phyloP scores from a whole-genome alignment of 306 rosid species.

The Cicer pinnatifidum region DNA sequence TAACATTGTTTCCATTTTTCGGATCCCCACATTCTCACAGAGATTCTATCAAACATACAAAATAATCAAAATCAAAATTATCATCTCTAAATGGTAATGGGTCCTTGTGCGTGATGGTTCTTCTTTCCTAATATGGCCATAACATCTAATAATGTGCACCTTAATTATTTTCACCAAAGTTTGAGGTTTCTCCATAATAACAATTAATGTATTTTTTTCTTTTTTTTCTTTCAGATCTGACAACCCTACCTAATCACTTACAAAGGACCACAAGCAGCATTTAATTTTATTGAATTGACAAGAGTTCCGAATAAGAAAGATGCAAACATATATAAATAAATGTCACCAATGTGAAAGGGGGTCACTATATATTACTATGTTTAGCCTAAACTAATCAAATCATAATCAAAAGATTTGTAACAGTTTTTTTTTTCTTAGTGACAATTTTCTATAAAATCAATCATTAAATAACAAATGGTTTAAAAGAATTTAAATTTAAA shows the following conservation, averaged over 20 bases:
- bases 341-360: conserved; percentile 2
- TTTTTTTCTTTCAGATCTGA: conserved; percentile 20
- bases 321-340: conserved; percentile 24
- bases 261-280: conserved; percentile 44
- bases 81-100: not conserved
- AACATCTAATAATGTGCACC: not conserved
- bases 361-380: not conserved
- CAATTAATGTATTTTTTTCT: not conserved
- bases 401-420: not conserved
- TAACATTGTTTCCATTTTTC: too few species aligned
- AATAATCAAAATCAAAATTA: too few species aligned
- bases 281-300: conserved; percentile 29
- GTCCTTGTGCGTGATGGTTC: not conserved
- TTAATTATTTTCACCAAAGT: conserved; percentile 15
- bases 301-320: conserved; percentile 2
- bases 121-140: conserved; percentile 20
- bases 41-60: too few species aligned
- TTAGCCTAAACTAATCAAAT: not conserved
- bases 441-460: not conserved
- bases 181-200: not conserved
- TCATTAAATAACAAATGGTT: too few species aligned
- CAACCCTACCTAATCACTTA: conserved; percentile 32
- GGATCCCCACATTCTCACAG: too few species aligned
- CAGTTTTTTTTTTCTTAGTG: not conserved
- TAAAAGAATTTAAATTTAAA: too few species aligned